Percentiles rank a stretch among this genome's conserved stretches.
phyloP scores from a whole-genome alignment of 2,329 filamentous ascomycete species.

The Aspergillus sclerotialis region DNA sequence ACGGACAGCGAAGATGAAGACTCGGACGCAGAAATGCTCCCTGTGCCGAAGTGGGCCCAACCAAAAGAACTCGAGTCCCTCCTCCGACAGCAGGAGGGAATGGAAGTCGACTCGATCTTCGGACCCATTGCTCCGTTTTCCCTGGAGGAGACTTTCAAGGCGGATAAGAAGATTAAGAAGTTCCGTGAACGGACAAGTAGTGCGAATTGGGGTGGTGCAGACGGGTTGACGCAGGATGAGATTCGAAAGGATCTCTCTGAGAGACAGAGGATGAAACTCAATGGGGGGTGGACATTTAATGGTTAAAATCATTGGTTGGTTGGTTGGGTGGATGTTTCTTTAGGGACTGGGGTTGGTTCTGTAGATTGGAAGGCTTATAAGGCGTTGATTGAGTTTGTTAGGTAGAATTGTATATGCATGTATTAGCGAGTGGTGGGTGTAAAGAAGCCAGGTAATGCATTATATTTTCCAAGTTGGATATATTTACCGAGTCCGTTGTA shows the following conservation, averaged over 20 bases:
- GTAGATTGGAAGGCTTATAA: too few species aligned
- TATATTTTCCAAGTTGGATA: too few species aligned
- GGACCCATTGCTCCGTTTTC: conserved; percentile 80
- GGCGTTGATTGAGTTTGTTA: too few species aligned
- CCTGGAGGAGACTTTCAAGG: conserved; percentile 94
- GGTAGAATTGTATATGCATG: too few species aligned
- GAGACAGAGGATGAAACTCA: conserved; percentile 68
- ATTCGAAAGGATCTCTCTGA: conserved; percentile 72
- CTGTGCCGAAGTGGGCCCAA: conserved; percentile 77
- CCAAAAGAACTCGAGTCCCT: conserved; percentile 72
- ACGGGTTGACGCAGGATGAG: conserved; percentile 81
- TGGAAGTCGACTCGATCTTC: conserved; percentile 74
- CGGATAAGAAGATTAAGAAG: conserved; percentile 79
- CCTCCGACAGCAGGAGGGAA: conserved; percentile 72
- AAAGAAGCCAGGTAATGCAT: too few species aligned
- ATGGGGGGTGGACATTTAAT: conserved; percentile 79
- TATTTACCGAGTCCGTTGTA: too few species aligned
- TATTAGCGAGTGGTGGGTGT: too few species aligned
- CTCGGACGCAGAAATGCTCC: conserved; percentile 54
- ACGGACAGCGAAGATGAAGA: conserved; percentile 91
- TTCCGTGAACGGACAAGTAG: conserved; percentile 89
- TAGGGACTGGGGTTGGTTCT: too few species aligned
- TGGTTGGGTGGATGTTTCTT: not conserved
- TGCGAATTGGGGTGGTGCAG: conserved; percentile 82
- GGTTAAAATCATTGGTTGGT: conserved; percentile 25